phyloP scores from a whole-genome alignment of 1,284 basidiomycete species.

The Neolentinus lepideus region DNA sequence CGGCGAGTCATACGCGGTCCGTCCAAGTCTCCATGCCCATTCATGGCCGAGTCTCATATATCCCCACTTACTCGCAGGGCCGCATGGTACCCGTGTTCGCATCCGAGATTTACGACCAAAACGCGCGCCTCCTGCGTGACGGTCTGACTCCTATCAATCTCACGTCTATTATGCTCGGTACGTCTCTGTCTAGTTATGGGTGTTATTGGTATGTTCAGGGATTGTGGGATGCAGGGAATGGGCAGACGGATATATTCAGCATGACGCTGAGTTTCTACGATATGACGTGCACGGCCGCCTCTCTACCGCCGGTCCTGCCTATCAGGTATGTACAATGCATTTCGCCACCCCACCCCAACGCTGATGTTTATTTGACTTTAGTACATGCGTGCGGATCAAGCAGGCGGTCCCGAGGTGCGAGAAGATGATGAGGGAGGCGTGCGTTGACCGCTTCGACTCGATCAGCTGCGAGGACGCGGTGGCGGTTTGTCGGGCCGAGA shows the following conservation, averaged over 20 bases:
- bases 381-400: slow-evolving; percentile 41
- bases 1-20: slow-evolving; percentile 28
- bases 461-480: slow-evolving; percentile 45
- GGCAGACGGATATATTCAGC: no score
- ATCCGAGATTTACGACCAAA: slow-evolving; percentile 69
- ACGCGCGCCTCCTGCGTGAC: slow-evolving; percentile 43
- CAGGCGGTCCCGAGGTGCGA: slow-evolving; percentile 40
- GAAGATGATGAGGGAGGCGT: slow-evolving; percentile 37
- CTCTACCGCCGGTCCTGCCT: slow-evolving; percentile 30
- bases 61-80: slow-evolving; percentile 28
- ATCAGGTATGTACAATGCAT: slow-evolving; percentile 18
- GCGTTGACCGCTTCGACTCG: slow-evolving; percentile 40
- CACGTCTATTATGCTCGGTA: slow-evolving; percentile 70
- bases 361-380: slow-evolving; percentile 9
- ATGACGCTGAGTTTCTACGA: slow-evolving; percentile 17
- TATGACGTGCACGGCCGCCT: slow-evolving; percentile 40
- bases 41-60: neutral
- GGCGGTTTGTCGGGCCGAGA: slow-evolving; percentile 35
- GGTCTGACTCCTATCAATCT: slow-evolving; percentile 70
- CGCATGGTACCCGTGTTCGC: slow-evolving; percentile 80
- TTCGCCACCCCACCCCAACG: neutral
- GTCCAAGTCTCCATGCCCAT: neutral
- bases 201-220: slow-evolving; percentile 11
- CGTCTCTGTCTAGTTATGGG: slow-evolving; percentile 10
- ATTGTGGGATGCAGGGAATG: no score